Conservation (phyloP, 495 filamentous ascomycete genomes). For the Tuber indicum region DNA sequence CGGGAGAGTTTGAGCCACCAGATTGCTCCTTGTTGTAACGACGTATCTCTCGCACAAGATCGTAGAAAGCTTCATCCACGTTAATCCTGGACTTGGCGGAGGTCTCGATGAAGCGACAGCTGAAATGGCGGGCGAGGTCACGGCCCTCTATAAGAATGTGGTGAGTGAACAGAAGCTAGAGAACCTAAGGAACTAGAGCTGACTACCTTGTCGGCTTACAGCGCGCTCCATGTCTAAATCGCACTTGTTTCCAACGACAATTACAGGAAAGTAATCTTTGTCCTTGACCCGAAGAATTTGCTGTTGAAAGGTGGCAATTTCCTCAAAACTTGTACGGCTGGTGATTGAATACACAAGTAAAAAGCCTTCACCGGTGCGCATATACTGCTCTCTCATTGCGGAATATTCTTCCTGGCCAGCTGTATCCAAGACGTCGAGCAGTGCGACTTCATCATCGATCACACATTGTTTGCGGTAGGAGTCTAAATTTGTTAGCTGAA, state of each 20-base stretch:
- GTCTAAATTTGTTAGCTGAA: slow-evolving; percentile 51
- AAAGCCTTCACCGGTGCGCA: slow-evolving; percentile 98
- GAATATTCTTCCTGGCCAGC: slow-evolving; percentile 99
- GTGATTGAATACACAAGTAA: slow-evolving; percentile 97
- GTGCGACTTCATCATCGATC: slow-evolving; percentile 94
- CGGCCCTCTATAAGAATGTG: slow-evolving; percentile 66
- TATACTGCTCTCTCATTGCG: slow-evolving; percentile 99
- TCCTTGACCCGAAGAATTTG: slow-evolving; percentile 98
- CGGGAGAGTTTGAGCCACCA: slow-evolving; percentile 63
- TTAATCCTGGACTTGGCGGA: slow-evolving; percentile 97
- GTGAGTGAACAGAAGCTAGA: slow-evolving; percentile 32
- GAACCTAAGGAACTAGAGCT: slow-evolving; percentile 10
- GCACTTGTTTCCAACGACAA: slow-evolving; percentile 99
- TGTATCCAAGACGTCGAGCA: slow-evolving; percentile 95
- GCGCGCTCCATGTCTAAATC: slow-evolving; percentile 89
- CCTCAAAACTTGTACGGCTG: slow-evolving; percentile 92
- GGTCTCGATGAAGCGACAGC: slow-evolving; percentile 97
- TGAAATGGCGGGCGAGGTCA: slow-evolving; percentile 74
- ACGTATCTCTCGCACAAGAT: slow-evolving; percentile 93
- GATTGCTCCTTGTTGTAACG: slow-evolving; percentile 97
- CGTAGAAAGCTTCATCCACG: slow-evolving; percentile 96
- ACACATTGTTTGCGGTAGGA: slow-evolving; percentile 99
- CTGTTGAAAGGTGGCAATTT: slow-evolving; percentile 97
- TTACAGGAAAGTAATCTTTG: slow-evolving; percentile 98
- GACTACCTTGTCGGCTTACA: slow-evolving; percentile 82